Evolutionary conservation across 1,139 yeast genomes (phyloP).

Genomic region (Arxiozyma telluris): DNA sequence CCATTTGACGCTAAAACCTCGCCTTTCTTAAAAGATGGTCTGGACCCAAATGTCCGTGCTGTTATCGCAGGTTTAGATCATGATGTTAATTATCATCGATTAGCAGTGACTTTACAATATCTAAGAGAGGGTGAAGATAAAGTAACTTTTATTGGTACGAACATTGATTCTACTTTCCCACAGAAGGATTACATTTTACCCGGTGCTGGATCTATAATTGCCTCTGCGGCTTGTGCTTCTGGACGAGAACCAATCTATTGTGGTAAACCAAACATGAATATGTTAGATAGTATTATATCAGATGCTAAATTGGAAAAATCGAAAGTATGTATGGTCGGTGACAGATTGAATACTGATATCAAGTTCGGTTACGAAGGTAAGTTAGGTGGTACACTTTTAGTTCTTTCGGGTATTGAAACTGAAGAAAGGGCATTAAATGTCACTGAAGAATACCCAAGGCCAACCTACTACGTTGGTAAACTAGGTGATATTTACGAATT

Average conservation of each 20-base stretch:
- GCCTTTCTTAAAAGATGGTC: conserved; percentile 37
- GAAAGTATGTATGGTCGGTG: conserved; percentile 88
- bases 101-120: conserved; percentile 77
- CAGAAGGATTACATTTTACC: conserved; percentile 76
- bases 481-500: conserved; percentile 70
- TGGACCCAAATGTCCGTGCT: conserved; percentile 72
- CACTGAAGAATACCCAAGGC: conserved; percentile 40
- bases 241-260: conserved; percentile 73
- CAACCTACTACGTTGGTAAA: conserved; percentile 62
- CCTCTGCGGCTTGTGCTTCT: conserved; percentile 65
- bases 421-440: conserved; percentile 46
- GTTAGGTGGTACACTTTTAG: conserved; percentile 67
- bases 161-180: conserved; percentile 91
- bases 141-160: conserved; percentile 83
- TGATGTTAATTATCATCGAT: conserved; percentile 67
- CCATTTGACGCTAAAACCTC: conserved; percentile 38
- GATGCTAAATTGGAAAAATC: conserved; percentile 47
- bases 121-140: conserved; percentile 45
- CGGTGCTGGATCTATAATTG: conserved; percentile 91
- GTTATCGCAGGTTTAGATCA: conserved; percentile 84
- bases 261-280: conserved; percentile 84
- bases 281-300: conserved; percentile 84
- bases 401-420: conserved; percentile 82
- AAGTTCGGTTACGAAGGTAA: conserved; percentile 84
- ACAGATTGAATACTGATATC: conserved; percentile 90